Evolutionary conservation across 2,329 filamentous ascomycete species (phyloP).

Genomic region (Dactylonectria macrodidyma): DNA sequence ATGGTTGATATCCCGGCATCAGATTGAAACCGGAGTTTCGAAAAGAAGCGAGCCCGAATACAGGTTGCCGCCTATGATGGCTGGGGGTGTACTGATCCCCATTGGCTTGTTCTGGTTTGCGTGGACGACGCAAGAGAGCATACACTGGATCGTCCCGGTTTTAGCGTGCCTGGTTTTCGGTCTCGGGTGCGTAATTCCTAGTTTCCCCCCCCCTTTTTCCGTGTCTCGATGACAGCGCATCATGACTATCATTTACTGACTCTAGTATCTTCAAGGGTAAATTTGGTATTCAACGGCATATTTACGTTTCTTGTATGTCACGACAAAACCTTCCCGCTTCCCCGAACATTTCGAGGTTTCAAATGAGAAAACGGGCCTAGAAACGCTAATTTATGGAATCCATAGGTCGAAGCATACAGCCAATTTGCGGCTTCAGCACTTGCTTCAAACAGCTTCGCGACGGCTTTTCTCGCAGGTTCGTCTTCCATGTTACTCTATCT

Average conservation of each 20-base stretch:
- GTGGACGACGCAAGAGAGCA: constrained; percentile 29
- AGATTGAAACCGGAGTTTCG: constrained; percentile 28
- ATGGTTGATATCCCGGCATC: constrained; percentile 2
- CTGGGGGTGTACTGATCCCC: constrained; percentile 31
- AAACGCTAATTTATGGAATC: no score
- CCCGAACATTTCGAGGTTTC: no score
- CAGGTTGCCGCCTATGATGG: constrained; percentile 28
- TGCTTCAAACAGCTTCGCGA: not conserved
- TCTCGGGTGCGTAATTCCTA: constrained; percentile 32
- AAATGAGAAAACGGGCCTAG: no score
- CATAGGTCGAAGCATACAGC: not conserved
- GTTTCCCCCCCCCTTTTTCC: not conserved
- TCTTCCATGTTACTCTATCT: not conserved
- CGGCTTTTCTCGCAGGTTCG: not conserved
- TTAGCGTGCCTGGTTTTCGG: constrained; percentile 39
- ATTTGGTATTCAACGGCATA: no score
- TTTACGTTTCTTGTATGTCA: no score
- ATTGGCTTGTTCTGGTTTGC: constrained; percentile 39
- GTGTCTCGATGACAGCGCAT: no score
- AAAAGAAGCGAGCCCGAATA: constrained; percentile 35
- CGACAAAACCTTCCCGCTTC: no score
- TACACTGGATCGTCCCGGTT: constrained; percentile 39
- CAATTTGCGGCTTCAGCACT: not conserved
- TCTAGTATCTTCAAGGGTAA: not conserved
- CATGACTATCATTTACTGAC: not conserved